Percentiles rank a stretch among this genome's conserved stretches.
phyloP scores from a whole-genome alignment of 2,329 filamentous ascomycete species.

The Trichoderma polysporum region DNA sequence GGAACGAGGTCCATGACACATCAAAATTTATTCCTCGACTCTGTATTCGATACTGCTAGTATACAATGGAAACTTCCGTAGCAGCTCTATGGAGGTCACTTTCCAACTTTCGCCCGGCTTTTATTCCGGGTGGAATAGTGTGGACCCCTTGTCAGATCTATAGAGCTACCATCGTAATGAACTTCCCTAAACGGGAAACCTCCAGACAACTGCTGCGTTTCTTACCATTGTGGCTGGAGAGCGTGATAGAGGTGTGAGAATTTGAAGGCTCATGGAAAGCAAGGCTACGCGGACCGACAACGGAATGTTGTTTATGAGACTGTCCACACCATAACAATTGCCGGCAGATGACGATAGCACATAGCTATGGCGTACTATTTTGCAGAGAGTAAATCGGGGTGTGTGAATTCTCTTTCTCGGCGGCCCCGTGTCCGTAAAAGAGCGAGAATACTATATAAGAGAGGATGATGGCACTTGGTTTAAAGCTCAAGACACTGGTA shows the following conservation, averaged over 20 bases:
- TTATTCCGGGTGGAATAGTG: conserved; percentile 1
- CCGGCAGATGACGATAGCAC: conserved; percentile 13
- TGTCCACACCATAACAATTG: neutral
- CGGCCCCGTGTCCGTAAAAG: conserved; percentile 8
- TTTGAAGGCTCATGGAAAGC: neutral
- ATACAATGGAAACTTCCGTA: neutral
- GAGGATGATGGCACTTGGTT: neutral
- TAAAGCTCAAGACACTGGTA: neutral
- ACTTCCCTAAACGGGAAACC: conserved; percentile 28
- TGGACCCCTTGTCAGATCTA: conserved; percentile 8
- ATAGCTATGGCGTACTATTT: conserved; percentile 16
- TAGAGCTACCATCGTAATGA: conserved; percentile 18
- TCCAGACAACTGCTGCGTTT: conserved; percentile 29
- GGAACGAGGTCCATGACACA: conserved; percentile 26
- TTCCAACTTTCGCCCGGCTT: conserved; percentile 7
- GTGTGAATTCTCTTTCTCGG: neutral
- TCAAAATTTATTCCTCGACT: conserved; percentile 17
- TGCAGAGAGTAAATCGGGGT: conserved; percentile 4
- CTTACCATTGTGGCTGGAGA: conserved; percentile 22
- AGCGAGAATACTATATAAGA: conserved; percentile 13
- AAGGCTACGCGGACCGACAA: conserved; percentile 8
- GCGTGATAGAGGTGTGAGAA: conserved; percentile 5
- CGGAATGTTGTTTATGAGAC: conserved; percentile 19
- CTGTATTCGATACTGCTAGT: neutral
- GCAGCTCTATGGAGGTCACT: neutral